Conservation (phyloP, 192 early-diverging fungal genomes). For the Umbelopsis sp. region DNA sequence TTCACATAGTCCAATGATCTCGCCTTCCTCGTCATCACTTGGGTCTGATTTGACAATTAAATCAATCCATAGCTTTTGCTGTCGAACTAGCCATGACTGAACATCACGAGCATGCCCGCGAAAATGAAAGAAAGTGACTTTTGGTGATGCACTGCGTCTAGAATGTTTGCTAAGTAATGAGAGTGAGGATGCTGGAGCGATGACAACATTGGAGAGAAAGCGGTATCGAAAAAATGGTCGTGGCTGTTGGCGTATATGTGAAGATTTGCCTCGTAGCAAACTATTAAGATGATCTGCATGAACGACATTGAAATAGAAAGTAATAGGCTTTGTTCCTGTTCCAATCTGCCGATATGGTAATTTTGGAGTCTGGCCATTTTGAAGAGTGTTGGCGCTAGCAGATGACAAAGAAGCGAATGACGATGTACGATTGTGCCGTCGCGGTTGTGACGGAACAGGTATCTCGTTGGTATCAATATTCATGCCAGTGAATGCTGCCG, state of each 20-base stretch:
- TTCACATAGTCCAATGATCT: conserved; percentile 12
- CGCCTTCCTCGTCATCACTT: conserved; percentile 1
- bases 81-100: conserved; percentile 31
- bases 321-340: conserved; percentile 26
- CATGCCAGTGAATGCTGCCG: conserved; percentile 2
- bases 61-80: neutral
- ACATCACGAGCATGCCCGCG: conserved; percentile 32
- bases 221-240: conserved; percentile 33
- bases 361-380: neutral
- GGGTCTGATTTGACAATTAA: conserved; percentile 6
- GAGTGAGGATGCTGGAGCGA: conserved; percentile 27
- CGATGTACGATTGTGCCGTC: neutral
- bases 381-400: neutral
- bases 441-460: neutral
- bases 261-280: conserved; percentile 21
- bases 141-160: neutral
- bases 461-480: conserved; percentile 2
- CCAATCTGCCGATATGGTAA: conserved; percentile 38
- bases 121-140: conserved; percentile 31
- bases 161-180: neutral
- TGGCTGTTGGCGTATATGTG: neutral
- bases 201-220: conserved; percentile 27
- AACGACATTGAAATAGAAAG: conserved; percentile 37
- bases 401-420: neutral
- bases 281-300: conserved; percentile 31